These are phyloP conservation scores for Ceratobasidium sp. DNA, from an alignment of 1,284 basidiomycete species.

Conservation along the genomic window DNA sequence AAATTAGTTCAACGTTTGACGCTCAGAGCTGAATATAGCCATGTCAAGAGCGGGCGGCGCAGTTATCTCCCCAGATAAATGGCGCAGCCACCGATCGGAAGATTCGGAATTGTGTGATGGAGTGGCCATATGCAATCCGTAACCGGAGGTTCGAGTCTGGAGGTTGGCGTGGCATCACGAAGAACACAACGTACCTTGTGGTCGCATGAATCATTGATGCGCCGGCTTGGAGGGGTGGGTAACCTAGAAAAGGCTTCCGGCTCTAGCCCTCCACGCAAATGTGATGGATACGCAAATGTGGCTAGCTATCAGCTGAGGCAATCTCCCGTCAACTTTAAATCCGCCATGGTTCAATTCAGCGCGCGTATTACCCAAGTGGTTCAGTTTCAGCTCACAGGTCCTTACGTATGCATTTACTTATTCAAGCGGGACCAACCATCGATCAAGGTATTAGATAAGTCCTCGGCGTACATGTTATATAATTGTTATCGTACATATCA, in stretches of 20 bases:
- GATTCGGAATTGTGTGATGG: conserved; percentile 3
- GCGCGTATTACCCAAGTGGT: too few species aligned
- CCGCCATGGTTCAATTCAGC: too few species aligned
- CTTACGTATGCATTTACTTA: too few species aligned
- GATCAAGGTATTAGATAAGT: background rate
- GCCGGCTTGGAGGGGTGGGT: background rate
- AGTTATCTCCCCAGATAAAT: background rate
- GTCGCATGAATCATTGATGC: background rate
- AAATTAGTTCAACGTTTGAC: background rate
- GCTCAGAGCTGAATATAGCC: background rate
- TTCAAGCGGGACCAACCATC: background rate
- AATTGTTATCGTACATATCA: too few species aligned
- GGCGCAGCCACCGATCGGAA: background rate
- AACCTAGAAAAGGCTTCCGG: too few species aligned
- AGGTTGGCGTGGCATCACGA: conserved; percentile 3
- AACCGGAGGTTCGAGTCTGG: background rate
- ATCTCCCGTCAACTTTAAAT: too few species aligned
- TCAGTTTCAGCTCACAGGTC: too few species aligned
- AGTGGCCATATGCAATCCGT: background rate
- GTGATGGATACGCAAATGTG: too few species aligned
- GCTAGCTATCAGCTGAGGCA: too few species aligned
- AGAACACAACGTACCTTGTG: conserved; percentile 21
- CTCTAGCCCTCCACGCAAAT: too few species aligned
- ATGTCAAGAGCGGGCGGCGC: background rate
- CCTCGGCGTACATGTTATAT: too few species aligned